A percentile compares a stretch with the other conserved stretches of the same genome.
Conservation (phyloP, 345 rosid genomes). For the Eucalyptus polybractea region DNA sequence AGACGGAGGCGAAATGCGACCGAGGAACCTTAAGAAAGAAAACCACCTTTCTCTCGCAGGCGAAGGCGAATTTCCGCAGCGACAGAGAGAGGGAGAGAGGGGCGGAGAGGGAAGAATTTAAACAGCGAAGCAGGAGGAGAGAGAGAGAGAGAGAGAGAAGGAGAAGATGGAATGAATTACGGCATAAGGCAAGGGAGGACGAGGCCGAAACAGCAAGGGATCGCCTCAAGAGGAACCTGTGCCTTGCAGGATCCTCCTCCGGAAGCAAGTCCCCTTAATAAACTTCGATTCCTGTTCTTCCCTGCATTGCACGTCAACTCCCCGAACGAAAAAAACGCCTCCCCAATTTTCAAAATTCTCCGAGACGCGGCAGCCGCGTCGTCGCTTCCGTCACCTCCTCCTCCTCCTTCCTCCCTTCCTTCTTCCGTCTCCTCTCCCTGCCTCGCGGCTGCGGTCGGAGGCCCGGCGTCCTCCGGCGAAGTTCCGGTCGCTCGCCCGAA, state of each 20-base stretch:
- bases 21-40: neutral
- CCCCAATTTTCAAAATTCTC: neutral
- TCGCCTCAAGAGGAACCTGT: constrained; percentile 15
- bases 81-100: neutral
- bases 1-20: neutral
- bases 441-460: neutral
- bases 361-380: neutral
- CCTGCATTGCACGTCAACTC: constrained; percentile 59
- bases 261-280: neutral
- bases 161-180: constrained; percentile 30
- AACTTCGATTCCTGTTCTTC: constrained; percentile 6
- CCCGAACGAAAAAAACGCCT: neutral
- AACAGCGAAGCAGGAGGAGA: neutral
- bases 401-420: neutral
- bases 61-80: neutral
- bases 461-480: constrained; percentile 25
- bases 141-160: neutral
- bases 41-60: neutral
- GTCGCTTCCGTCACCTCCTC: neutral
- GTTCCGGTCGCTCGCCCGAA: constrained; percentile 17
- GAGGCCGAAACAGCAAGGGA: constrained; percentile 22
- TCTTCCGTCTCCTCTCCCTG: neutral
- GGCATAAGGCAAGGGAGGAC: constrained; percentile 34
- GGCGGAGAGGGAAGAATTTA: neutral
- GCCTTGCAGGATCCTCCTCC: constrained; percentile 27